Percentiles rank a stretch among this genome's conserved stretches.
Conservation (phyloP, 257 asterid species). For the Dorcoceras hygrometricum region DNA sequence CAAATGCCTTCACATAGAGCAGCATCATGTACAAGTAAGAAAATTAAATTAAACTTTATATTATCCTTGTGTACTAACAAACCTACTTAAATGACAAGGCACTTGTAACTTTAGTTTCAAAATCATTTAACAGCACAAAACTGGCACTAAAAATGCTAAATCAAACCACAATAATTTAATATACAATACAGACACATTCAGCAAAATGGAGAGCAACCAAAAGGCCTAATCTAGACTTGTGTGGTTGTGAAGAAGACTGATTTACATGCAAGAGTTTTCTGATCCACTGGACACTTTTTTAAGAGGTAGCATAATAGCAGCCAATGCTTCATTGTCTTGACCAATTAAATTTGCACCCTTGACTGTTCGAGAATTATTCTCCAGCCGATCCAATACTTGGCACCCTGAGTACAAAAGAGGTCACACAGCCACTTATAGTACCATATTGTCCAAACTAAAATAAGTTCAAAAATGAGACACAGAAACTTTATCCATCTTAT, state of each 20-base stretch:
- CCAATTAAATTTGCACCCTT: slow-evolving; percentile 87
- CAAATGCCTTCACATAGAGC: background rate
- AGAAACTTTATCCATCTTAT: background rate
- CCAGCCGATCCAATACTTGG: slow-evolving; percentile 75
- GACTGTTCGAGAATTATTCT: slow-evolving; percentile 76
- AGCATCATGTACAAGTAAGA: background rate
- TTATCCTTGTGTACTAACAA: background rate
- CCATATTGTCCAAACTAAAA: slow-evolving; percentile 2
- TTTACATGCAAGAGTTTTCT: slow-evolving; percentile 57
- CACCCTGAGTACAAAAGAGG: slow-evolving; percentile 54
- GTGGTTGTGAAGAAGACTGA: slow-evolving; percentile 3
- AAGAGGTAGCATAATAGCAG: slow-evolving; percentile 70
- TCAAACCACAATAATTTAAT: background rate
- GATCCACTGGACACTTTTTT: slow-evolving; percentile 52
- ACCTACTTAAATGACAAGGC: background rate
- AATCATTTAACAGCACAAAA: background rate
- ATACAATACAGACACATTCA: background rate
- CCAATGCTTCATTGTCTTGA: slow-evolving; percentile 80
- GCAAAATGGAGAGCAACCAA: background rate
- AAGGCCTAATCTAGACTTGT: background rate
- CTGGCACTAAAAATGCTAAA: background rate
- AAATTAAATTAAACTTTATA: too few species aligned
- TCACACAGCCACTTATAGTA: slow-evolving; percentile 1
- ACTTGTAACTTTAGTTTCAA: background rate
- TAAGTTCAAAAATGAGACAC: background rate